Evolutionary conservation across 73 alveolate species (phyloP), one percentile per base, ranked within the genome.

Genomic region (Paramecium caudatum): DNA sequence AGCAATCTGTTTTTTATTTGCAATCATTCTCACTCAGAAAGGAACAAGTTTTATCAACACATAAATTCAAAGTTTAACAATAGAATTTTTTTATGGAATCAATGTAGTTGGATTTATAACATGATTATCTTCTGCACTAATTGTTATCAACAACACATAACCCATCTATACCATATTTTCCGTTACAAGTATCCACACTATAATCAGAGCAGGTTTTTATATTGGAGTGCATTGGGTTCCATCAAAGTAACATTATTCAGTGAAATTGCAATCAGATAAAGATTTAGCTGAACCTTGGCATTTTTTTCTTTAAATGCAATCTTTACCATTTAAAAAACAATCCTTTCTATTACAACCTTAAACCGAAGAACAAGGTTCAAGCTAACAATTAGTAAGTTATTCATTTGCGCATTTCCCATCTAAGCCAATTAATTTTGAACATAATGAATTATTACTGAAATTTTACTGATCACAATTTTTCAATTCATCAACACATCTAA

Each of bases 171-270:
- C 80, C 80, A 2, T 27, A 37, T 19, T 16, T 4, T 3, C 80
- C 80, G 9, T 55, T 10, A 8, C 80, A 55, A 27, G 0, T 9
- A 10, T 7, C 36, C 0, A 27, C 4, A 2, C 27, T 27, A 19
- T 55, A 55, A 10, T 4, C 80, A 1, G 46, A 23, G 30, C 80
- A 55, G 3, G 13, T 10, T 55, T 55, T 0, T 23, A 55, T 12
- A 19, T 27, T 23, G 12, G 7, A 9, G 80, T 10, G n/a, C 80
- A 55, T 2, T 17, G 8, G 4, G 10, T 55, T 4, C 80, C 80
- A 55, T 55, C 80, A 55, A 55, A 55, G 30, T 55, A 55, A 55
- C 80, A 55, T 27, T 55, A 12, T 55, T 55, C 12, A 7, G n/a
- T 43, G 30, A 9, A 10, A 5, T 25, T 55, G 3, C 4, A 3